Conservation (phyloP, 345 rosid species). For the Salix purpurea region DNA sequence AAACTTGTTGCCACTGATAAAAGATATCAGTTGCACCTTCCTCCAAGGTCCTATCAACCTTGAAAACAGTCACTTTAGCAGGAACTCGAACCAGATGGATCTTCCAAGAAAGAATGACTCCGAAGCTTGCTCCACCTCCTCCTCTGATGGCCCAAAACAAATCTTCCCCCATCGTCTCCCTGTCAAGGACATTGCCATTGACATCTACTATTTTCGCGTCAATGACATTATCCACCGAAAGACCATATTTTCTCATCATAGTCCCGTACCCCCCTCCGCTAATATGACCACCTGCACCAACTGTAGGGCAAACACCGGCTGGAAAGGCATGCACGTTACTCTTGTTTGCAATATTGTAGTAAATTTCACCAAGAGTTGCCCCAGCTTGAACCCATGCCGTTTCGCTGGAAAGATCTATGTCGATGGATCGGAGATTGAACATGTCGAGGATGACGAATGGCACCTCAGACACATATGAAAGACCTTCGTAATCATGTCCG, state of each 20-base stretch:
- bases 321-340: conserved; percentile 8
- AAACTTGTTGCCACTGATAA: conserved; percentile 14
- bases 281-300: conserved; percentile 7
- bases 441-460: conserved; percentile 8
- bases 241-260: conserved; percentile 6
- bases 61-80: neutral
- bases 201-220: conserved; percentile 3
- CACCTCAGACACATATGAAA: neutral
- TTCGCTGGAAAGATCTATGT: neutral
- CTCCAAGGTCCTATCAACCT: neutral
- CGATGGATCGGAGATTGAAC: neutral
- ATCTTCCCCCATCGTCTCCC: conserved; percentile 4
- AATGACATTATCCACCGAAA: neutral
- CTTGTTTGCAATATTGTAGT: neutral
- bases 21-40: conserved; percentile 5
- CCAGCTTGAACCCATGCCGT: conserved; percentile 12
- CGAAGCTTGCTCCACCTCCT: conserved; percentile 9
- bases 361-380: conserved; percentile 6
- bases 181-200: conserved; percentile 1
- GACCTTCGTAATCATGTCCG: conserved; percentile 11
- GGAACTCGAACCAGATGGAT: conserved; percentile 1
- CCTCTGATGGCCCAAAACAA: conserved; percentile 12
- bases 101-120: conserved; percentile 2
- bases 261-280: conserved; percentile 12
- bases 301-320: neutral